Evolutionary conservation across 1,139 yeast genomes (phyloP).

Genomic region (Candida tunisiensis): DNA sequence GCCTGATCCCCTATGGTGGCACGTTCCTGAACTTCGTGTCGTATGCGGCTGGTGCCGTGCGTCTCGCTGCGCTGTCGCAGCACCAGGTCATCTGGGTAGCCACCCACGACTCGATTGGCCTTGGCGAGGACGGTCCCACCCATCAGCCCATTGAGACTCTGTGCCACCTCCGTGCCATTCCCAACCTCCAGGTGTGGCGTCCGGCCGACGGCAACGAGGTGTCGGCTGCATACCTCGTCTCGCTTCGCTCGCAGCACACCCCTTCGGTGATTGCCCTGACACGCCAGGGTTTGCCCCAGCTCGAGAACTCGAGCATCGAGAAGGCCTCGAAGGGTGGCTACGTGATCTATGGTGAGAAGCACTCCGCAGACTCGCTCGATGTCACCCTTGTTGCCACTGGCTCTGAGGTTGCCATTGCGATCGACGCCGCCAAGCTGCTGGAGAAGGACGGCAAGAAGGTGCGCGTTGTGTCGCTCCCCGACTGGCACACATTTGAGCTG

Average conservation of each 20-base stretch:
- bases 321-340: slow-evolving; percentile 95
- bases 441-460: slow-evolving; percentile 54
- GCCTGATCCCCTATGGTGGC: slow-evolving; percentile 89
- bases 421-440: slow-evolving; percentile 65
- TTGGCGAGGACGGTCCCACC: slow-evolving; percentile 99
- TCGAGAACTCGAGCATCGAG: slow-evolving; percentile 85
- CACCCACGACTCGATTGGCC: slow-evolving; percentile 97
- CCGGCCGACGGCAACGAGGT: slow-evolving; percentile 99
- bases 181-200: slow-evolving; percentile 95
- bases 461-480: slow-evolving; percentile 83
- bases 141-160: slow-evolving; percentile 99
- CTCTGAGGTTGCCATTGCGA: slow-evolving; percentile 79
- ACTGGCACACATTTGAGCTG: slow-evolving; percentile 75
- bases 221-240: slow-evolving; percentile 85
- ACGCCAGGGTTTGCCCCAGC: slow-evolving; percentile 96
- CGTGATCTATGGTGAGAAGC: too few species aligned
- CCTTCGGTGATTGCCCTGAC: slow-evolving; percentile 88
- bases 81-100: slow-evolving; percentile 96
- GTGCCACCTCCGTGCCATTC: slow-evolving; percentile 95
- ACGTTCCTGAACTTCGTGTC: slow-evolving; percentile 98
- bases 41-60: slow-evolving; percentile 93
- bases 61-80: slow-evolving; percentile 88
- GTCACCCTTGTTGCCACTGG: slow-evolving; percentile 82
- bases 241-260: slow-evolving; percentile 54
- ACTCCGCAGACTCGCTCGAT: slow-evolving; percentile 45